Evolutionary conservation across 2,329 filamentous ascomycete species (phyloP).

Genomic region (Penicillium sp.): DNA sequence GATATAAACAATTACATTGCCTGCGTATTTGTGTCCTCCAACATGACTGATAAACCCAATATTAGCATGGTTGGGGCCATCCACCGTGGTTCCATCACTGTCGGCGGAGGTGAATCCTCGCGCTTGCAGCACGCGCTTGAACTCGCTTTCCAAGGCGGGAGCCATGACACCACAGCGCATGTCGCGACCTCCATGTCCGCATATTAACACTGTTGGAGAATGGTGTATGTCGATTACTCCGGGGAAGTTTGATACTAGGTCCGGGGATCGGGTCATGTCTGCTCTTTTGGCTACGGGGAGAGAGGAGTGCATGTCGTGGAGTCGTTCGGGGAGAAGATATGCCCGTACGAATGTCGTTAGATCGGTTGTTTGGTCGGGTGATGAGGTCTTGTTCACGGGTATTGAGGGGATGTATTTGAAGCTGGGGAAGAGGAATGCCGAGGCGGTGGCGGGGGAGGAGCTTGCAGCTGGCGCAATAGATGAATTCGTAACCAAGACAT

Average conservation of each 20-base stretch:
- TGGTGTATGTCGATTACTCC: conserved; percentile 65
- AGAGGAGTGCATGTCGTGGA: conserved; percentile 36
- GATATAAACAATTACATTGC: conserved; percentile 86
- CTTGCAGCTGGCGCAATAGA: conserved; percentile 63
- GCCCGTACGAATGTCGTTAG: conserved; percentile 48
- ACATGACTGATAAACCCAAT: conserved; percentile 70
- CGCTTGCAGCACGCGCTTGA: conserved; percentile 50
- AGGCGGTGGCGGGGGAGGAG: conserved; percentile 38
- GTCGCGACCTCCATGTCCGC: conserved; percentile 82
- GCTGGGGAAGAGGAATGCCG: conserved; percentile 75
- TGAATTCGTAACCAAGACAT: conserved; percentile 72
- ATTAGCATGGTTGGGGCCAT: conserved; percentile 37
- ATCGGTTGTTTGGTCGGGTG: conserved; percentile 15
- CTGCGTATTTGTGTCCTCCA: conserved; percentile 91
- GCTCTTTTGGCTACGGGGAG: conserved; percentile 31
- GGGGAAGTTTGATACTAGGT: conserved; percentile 51
- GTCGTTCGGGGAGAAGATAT: conserved; percentile 40
- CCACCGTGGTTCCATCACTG: conserved; percentile 23
- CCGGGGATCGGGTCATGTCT: conserved; percentile 50
- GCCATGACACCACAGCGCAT: conserved; percentile 78
- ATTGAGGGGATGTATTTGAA: conserved; percentile 78
- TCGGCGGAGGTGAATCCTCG: conserved; percentile 32
- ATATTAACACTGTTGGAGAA: conserved; percentile 68
- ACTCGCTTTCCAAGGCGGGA: conserved; percentile 69
- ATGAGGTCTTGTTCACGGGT: conserved; percentile 59